Conservation (phyloP, 345 rosid genomes). For the Lepidium sativum region DNA sequence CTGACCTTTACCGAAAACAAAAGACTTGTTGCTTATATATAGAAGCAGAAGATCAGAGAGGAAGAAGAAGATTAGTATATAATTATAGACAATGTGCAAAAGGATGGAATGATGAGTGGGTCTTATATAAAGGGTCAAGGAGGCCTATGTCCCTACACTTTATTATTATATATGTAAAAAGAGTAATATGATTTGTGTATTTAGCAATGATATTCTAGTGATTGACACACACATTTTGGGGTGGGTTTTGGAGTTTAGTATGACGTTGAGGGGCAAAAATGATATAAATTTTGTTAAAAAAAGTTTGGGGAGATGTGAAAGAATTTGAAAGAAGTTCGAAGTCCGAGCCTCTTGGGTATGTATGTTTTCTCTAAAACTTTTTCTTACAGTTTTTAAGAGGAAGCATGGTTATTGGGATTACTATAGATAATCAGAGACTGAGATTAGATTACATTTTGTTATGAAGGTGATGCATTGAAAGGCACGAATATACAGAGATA, state of each 20-base stretch:
- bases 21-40: neutral
- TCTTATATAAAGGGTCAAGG: slow-evolving; percentile 28
- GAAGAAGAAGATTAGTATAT: neutral
- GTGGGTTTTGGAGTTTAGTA: slow-evolving; percentile 10
- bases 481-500: slow-evolving; percentile 16
- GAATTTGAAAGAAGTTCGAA: slow-evolving; percentile 2
- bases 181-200: slow-evolving; percentile 16
- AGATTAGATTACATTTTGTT: neutral
- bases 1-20: neutral
- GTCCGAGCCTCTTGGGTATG: slow-evolving; percentile 22
- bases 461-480: slow-evolving; percentile 19
- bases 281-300: neutral
- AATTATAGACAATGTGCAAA: slow-evolving; percentile 12
- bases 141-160: slow-evolving; percentile 12
- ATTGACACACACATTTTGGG: slow-evolving; percentile 10
- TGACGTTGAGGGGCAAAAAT: slow-evolving; percentile 9
- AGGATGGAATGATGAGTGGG: slow-evolving; percentile 28
- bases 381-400: slow-evolving; percentile 10
- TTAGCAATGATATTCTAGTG: slow-evolving; percentile 20
- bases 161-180: neutral
- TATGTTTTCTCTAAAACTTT: slow-evolving; percentile 14
- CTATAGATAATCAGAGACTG: neutral
- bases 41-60: neutral
- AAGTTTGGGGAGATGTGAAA: slow-evolving; percentile 1
- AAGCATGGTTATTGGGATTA: slow-evolving; percentile 7